Evolutionary conservation across 306 rosid species (phyloP).

Genomic region (Coriaria nepalensis): DNA sequence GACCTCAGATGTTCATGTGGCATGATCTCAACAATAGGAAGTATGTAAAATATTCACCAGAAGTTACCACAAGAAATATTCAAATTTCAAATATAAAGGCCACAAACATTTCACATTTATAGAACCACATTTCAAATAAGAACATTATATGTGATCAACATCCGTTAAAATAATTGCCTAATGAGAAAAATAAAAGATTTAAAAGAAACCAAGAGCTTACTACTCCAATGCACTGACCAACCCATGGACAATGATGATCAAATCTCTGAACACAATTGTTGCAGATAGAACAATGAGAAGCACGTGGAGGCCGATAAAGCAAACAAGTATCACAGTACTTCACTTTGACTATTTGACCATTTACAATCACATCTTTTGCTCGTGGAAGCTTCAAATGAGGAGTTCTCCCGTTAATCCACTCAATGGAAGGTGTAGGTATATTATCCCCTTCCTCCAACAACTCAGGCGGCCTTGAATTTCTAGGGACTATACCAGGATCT

Average conservation of each 20-base stretch:
- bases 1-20: too few species aligned
- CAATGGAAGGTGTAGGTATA: slow-evolving; percentile 81
- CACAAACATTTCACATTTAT: too few species aligned
- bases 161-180: too few species aligned
- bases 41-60: too few species aligned
- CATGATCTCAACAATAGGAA: too few species aligned
- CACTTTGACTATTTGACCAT: slow-evolving; percentile 72
- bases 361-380: slow-evolving; percentile 58
- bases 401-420: slow-evolving; percentile 75
- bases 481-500: slow-evolving; percentile 93
- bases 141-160: too few species aligned
- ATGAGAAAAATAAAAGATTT: too few species aligned
- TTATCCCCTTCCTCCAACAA: slow-evolving; percentile 41
- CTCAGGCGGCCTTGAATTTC: slow-evolving; percentile 74
- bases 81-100: too few species aligned
- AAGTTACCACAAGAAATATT: too few species aligned
- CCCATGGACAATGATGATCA: slow-evolving; percentile 99
- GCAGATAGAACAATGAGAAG: slow-evolving; percentile 97
- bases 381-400: slow-evolving; percentile 84
- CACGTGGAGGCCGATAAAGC: slow-evolving; percentile 92
- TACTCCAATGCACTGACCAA: slow-evolving; percentile 93
- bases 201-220: slow-evolving; percentile 32
- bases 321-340: slow-evolving; percentile 94
- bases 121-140: too few species aligned
- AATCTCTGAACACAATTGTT: slow-evolving; percentile 93